A percentile compares a stretch with the other conserved stretches of the same genome.
These are phyloP conservation scores for Tuber brumale DNA, from an alignment of 495 filamentous ascomycete genomes.

Conservation along the genomic window DNA sequence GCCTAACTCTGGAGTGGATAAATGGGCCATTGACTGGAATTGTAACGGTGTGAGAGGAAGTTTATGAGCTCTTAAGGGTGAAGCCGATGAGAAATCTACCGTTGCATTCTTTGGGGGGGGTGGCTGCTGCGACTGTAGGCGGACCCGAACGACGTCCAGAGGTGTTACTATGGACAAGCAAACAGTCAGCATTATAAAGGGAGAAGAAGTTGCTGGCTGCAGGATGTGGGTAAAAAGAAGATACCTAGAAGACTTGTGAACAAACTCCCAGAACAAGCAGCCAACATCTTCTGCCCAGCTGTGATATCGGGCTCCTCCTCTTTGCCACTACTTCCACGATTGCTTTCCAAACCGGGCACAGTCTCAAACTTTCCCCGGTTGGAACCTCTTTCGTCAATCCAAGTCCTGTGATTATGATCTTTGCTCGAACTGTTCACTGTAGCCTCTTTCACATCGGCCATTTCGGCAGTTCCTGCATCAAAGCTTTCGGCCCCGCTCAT, in stretches of 20 bases:
- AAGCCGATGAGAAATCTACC: slow-evolving; percentile 33
- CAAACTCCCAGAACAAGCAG: slow-evolving; percentile 82
- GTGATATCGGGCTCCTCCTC: slow-evolving; percentile 57
- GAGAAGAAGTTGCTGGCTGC: background rate
- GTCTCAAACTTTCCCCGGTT: background rate
- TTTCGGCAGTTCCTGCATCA: background rate
- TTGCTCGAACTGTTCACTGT: background rate
- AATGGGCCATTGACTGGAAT: slow-evolving; percentile 39
- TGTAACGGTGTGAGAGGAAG: slow-evolving; percentile 38
- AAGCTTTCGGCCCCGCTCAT: background rate
- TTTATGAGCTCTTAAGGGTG: slow-evolving; percentile 32
- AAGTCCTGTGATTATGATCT: background rate
- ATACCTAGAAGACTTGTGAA: slow-evolving; percentile 83
- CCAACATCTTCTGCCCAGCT: slow-evolving; percentile 82
- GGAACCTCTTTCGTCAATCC: background rate
- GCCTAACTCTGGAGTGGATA: slow-evolving; percentile 59
- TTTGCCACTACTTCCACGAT: slow-evolving; percentile 17
- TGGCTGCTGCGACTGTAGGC: slow-evolving; percentile 75
- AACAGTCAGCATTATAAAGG: background rate
- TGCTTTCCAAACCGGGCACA: slow-evolving; percentile 1
- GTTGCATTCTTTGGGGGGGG: slow-evolving; percentile 44
- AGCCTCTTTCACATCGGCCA: background rate
- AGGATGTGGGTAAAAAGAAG: slow-evolving; percentile 19
- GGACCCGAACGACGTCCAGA: slow-evolving; percentile 91
- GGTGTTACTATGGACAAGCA: slow-evolving; percentile 63